These are phyloP conservation scores for Lachancea dasiensis DNA, from an alignment of 805 yeast genomes.

Conservation along the genomic window DNA sequence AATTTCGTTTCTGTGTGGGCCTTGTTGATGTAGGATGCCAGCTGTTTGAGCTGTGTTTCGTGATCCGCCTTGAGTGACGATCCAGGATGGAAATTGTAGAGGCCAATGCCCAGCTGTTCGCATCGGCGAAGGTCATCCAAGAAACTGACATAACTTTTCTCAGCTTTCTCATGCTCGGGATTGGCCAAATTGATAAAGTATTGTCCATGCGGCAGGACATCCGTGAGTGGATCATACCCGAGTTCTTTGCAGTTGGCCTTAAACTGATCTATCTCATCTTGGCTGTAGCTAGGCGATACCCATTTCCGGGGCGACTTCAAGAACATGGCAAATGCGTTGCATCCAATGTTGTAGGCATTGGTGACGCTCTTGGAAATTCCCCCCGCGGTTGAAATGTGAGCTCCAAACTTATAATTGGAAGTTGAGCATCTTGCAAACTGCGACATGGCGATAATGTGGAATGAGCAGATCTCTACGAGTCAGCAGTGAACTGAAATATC, in stretches of 20 bases:
- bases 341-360: conserved; percentile 49
- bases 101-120: conserved; percentile 76
- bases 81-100: conserved; percentile 92
- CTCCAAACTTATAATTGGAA: conserved; percentile 64
- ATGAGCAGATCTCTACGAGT: background rate
- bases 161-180: conserved; percentile 75
- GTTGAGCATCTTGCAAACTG: conserved; percentile 40
- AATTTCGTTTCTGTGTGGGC: conserved; percentile 68
- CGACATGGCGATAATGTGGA: conserved; percentile 15
- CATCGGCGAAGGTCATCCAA: conserved; percentile 84
- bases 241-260: conserved; percentile 52
- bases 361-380: conserved; percentile 67
- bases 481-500: too few relatives aligned
- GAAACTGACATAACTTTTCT: conserved; percentile 69
- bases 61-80: conserved; percentile 74
- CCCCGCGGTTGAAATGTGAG: conserved; percentile 81
- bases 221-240: conserved; percentile 68
- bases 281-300: conserved; percentile 73
- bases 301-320: conserved; percentile 86
- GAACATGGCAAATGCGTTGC: conserved; percentile 83
- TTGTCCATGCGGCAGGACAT: conserved; percentile 90
- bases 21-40: conserved; percentile 74
- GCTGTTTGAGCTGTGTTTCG: conserved; percentile 50
- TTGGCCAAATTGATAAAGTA: conserved; percentile 90
- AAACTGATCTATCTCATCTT: conserved; percentile 64